Conservation (phyloP, 768 basidiomycete genomes). For the Tubosaeta sp. region DNA sequence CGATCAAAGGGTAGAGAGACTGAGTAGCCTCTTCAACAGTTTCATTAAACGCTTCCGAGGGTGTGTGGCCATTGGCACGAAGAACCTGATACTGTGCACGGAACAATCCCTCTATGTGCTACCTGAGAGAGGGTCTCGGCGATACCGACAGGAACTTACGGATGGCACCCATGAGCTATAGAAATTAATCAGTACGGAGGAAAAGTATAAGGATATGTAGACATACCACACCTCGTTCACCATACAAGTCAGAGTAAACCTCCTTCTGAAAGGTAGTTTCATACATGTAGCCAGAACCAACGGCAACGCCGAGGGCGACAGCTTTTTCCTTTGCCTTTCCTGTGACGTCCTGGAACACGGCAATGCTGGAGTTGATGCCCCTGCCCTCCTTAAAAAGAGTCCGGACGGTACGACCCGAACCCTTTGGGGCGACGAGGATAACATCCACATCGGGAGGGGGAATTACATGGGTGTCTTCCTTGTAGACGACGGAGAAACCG, state of each 20-base stretch:
- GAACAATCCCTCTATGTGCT: conserved; percentile 84
- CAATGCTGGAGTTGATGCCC: conserved; percentile 93
- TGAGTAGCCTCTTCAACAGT: conserved; percentile 99
- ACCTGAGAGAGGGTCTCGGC: conserved; percentile 3
- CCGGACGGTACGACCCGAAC: conserved; percentile 97
- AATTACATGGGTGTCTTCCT: conserved; percentile 92
- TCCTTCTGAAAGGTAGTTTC: conserved; percentile 99
- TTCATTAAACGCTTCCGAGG: conserved; percentile 99
- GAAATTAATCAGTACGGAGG: conserved; percentile 7
- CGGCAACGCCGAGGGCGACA: conserved; percentile 85
- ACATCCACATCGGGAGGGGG: conserved; percentile 95
- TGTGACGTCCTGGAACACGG: conserved; percentile 96
- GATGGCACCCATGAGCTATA: conserved; percentile 92
- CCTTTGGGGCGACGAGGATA: conserved; percentile 98
- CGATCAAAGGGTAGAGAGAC: conserved; percentile 95
- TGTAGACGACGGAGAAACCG: conserved; percentile 98
- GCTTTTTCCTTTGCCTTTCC: conserved; percentile 98
- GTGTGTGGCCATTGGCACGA: conserved; percentile 92
- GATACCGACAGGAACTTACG: conserved; percentile 46
- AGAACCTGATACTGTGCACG: conserved; percentile 98
- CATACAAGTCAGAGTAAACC: conserved; percentile 98
- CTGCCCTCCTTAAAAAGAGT: conserved; percentile 99
- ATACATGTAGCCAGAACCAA: conserved; percentile 97
- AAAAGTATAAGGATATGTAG: not conserved
- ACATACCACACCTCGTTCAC: conserved; percentile 98